These are phyloP conservation scores for Trypanosoma scelopori DNA, from an alignment of 208 protist species.

Conservation along the genomic window DNA sequence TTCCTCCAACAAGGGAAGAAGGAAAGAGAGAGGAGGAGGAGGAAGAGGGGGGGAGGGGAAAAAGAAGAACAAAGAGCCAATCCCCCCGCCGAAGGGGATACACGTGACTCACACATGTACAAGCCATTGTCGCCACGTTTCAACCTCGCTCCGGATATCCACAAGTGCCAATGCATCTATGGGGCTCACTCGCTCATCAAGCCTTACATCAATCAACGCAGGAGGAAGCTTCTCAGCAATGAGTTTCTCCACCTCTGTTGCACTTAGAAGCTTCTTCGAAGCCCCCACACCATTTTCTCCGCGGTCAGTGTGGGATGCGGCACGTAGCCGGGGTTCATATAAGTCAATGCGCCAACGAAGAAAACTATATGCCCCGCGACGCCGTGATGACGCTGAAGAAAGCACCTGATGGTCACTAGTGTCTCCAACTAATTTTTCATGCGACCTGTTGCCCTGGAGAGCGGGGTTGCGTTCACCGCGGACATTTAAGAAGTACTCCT, in stretches of 20 bases:
- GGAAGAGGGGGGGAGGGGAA: too few species aligned
- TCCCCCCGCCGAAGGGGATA: neutral
- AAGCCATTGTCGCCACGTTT: constrained; percentile 71
- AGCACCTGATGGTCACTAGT: constrained; percentile 7
- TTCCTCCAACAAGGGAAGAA: neutral
- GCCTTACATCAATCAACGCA: constrained; percentile 49
- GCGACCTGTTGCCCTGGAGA: constrained; percentile 11
- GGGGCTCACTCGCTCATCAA: constrained; percentile 50
- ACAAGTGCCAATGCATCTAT: constrained; percentile 47
- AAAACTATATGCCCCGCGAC: constrained; percentile 67
- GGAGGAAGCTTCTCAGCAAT: constrained; percentile 43
- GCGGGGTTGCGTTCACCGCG: constrained; percentile 13
- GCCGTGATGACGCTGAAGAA: constrained; percentile 30
- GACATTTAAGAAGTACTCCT: constrained; percentile 73
- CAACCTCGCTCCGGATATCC: constrained; percentile 63
- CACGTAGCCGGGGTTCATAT: constrained; percentile 45
- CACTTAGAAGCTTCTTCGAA: constrained; percentile 35
- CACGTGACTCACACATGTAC: constrained; percentile 39
- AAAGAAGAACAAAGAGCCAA: neutral
- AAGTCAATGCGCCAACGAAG: constrained; percentile 76
- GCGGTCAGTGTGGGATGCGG: neutral
- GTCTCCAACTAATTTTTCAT: constrained; percentile 8
- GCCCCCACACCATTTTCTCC: constrained; percentile 17
- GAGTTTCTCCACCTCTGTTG: constrained; percentile 48
- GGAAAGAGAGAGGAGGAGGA: neutral